Evolutionary conservation across 2,329 filamentous ascomycete species (phyloP).

Genomic region (Cladosporium oxysporum): DNA sequence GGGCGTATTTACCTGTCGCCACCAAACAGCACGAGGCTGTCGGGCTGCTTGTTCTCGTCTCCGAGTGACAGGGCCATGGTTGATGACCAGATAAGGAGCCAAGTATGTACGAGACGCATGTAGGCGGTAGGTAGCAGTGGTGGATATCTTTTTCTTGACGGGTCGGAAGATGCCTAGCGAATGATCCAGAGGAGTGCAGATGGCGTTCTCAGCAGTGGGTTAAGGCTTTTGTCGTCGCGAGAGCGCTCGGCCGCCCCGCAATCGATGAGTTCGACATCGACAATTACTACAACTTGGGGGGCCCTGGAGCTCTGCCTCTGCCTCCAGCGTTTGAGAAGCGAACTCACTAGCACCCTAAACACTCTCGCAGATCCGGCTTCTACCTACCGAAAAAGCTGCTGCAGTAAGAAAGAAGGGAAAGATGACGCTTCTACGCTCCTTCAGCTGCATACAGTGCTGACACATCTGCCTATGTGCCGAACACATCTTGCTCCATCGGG

Average conservation of each 20-base stretch:
- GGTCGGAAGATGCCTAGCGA: constrained; percentile 9
- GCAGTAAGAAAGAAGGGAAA: background rate
- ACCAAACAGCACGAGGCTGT: constrained; percentile 35
- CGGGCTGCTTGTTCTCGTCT: constrained; percentile 22
- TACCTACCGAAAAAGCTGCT: constrained; percentile 1
- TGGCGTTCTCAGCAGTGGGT: background rate
- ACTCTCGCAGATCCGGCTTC: constrained; percentile 16
- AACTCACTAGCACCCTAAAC: background rate
- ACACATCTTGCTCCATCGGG: constrained; percentile 2
- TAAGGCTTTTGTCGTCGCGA: background rate
- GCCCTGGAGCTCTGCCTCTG: background rate
- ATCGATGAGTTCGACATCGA: background rate
- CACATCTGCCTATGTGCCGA: constrained; percentile 9
- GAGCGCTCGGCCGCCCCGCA: background rate
- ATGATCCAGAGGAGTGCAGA: background rate
- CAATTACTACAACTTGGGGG: background rate
- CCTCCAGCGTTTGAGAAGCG: background rate
- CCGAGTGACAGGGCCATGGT: constrained; percentile 3
- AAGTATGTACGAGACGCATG: background rate
- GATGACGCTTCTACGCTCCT: constrained; percentile 8
- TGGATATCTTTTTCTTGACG: background rate
- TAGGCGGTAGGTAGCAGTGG: background rate
- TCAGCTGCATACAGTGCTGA: constrained; percentile 13
- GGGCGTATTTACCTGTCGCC: constrained; percentile 32
- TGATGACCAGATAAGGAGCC: constrained; percentile 11